Evolutionary conservation across 176 grass and related monocot species (phyloP), one percentile per base, ranked within the genome.

Genomic region (Miscanthus lutarioriparius): DNA sequence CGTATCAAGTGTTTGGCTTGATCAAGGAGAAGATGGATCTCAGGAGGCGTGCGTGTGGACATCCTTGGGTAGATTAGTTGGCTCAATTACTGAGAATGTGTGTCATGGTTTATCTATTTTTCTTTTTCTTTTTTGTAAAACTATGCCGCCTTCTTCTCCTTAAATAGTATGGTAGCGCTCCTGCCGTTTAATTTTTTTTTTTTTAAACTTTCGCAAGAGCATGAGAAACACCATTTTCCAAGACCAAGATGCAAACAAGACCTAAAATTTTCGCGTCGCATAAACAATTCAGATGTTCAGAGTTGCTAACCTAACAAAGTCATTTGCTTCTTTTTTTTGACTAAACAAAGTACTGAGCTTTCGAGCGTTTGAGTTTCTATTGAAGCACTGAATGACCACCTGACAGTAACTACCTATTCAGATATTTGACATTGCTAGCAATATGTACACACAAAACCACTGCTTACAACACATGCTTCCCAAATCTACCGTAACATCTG

Each of bases 231-330:
- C 30, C 47, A 48, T 49, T 49, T 49, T 17, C 47, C 15, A 49
- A 20, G 16, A 9, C 53, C 7, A 25, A 38, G 30, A 17, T 26
- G 2, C 45, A 53, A 69, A 69, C 5, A 68, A 5, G 32, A 54
- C 30, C 22, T 54, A 56, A 81, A 70, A 13, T 20, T 76, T 36
- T 58, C 1, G 28, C 7, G 10, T 44, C 4, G 8, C 11, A 79
- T 78, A 54, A 72, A 79, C 35, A 59, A 48, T 22, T 38, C 69
- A 37, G 22, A 47, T 56, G 17, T 35, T 74, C 19, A 72, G 67
- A 80, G 75, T 84, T 59, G 75, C 23, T 79, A 75, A 89, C 82
- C 76, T 80, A 80, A 59, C 35, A 37, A 74, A 74, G 12, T 43
- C 33, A 35, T 26, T 86, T 86, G 62, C n/a, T n/a, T 39, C 38